Evolutionary conservation across 1,284 basidiomycete genomes (phyloP).

Genomic region (Hemileia vastatrix): DNA sequence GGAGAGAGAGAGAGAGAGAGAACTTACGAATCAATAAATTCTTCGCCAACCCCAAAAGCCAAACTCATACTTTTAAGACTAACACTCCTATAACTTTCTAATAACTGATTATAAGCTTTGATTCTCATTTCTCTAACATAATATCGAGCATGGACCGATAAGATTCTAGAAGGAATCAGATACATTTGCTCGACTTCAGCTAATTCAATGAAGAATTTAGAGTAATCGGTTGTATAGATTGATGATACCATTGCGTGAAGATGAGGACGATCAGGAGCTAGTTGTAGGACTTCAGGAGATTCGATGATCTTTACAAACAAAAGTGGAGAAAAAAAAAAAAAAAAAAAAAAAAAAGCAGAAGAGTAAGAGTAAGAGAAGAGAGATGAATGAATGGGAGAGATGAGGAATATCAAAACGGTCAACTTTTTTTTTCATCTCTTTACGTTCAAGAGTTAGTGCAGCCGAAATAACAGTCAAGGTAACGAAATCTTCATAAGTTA

Average conservation of each 20-base stretch:
- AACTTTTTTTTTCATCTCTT: constrained; percentile 87
- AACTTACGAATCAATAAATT: constrained; percentile 74
- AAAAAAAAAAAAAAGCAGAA: neutral
- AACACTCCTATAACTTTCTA: constrained; percentile 82
- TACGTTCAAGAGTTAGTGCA: constrained; percentile 65
- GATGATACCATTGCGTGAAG: constrained; percentile 50
- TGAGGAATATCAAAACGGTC: constrained; percentile 21
- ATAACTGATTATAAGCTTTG: constrained; percentile 79
- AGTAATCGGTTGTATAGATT: constrained; percentile 86
- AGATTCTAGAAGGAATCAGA: constrained; percentile 72
- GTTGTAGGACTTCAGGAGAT: constrained; percentile 51
- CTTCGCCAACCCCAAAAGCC: constrained; percentile 81
- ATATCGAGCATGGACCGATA: constrained; percentile 76
- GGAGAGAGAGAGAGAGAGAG: neutral
- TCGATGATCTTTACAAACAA: constrained; percentile 48
- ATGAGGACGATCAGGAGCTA: constrained; percentile 48
- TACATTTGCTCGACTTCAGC: constrained; percentile 79
- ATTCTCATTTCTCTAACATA: constrained; percentile 96
- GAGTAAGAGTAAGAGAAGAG: constrained; percentile 43
- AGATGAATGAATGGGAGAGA: neutral
- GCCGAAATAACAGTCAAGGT: constrained; percentile 72
- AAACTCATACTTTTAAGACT: constrained; percentile 75
- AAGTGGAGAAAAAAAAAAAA: constrained; percentile 6
- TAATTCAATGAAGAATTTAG: constrained; percentile 66
- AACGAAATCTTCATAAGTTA: constrained; percentile 86